phyloP scores from a whole-genome alignment of 192 early-diverging fungal genomes.

The Coemansia sp. region DNA sequence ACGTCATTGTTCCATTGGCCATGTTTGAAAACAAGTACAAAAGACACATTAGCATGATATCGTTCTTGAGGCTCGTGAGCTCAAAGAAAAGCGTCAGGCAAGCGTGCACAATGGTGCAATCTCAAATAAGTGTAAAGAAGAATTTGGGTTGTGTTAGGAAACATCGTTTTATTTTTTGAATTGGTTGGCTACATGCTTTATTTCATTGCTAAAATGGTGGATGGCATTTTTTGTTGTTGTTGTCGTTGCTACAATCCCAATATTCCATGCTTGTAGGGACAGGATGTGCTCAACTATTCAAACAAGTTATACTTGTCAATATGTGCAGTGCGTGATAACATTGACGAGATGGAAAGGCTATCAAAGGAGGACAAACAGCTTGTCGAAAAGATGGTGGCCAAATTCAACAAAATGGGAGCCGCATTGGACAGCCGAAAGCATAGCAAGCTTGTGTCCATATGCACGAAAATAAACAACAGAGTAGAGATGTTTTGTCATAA shows the following conservation, averaged over 20 bases:
- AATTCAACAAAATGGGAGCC: slow-evolving; percentile 67
- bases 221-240: no score
- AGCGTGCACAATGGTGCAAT: background rate
- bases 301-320: background rate
- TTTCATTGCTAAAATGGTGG: no score
- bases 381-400: slow-evolving; percentile 60
- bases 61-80: slow-evolving; percentile 2
- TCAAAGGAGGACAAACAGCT: slow-evolving; percentile 47
- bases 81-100: background rate
- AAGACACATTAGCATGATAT: background rate
- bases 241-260: no score
- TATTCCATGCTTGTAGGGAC: background rate
- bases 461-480: slow-evolving; percentile 53
- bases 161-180: background rate
- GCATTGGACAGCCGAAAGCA: slow-evolving; percentile 60
- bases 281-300: background rate
- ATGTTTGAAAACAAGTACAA: background rate
- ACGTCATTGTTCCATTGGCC: slow-evolving; percentile 1
- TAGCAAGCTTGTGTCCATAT: slow-evolving; percentile 58
- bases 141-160: background rate
- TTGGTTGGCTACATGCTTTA: no score
- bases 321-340: background rate
- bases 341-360: background rate
- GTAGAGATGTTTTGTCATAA: slow-evolving; percentile 62
- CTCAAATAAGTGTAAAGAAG: background rate